phyloP scores from a whole-genome alignment of 2,329 filamentous ascomycete genomes.

The Ceratocystis cacaofunesta region DNA sequence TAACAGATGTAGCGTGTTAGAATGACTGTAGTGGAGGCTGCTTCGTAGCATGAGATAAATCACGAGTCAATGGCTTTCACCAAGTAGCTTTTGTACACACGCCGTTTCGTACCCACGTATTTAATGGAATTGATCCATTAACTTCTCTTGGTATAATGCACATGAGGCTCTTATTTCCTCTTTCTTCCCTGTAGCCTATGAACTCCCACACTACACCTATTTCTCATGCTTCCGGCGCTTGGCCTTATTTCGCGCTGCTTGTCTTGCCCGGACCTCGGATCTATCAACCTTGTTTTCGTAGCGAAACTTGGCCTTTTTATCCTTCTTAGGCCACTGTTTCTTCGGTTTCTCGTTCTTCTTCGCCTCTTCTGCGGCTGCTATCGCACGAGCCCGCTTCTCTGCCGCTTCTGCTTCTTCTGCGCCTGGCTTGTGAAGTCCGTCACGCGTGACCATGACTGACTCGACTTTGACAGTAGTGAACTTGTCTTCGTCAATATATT shows the following conservation, averaged over 20 bases:
- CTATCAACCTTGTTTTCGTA: conserved; percentile 84
- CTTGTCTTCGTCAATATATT: conserved; percentile 92
- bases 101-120: neutral
- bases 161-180: neutral
- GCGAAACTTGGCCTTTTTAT: conserved; percentile 80
- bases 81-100: neutral
- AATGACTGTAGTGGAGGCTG: no score
- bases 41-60: no score
- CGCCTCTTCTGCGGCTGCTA: conserved; percentile 21
- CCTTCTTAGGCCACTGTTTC: conserved; percentile 25
- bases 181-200: neutral
- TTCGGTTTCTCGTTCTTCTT: conserved; percentile 36
- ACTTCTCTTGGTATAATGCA: neutral
- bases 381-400: conserved; percentile 26
- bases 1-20: no score
- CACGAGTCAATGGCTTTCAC: neutral
- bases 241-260: conserved; percentile 46
- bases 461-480: conserved; percentile 93
- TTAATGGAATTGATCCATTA: neutral
- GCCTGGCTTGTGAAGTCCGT: conserved; percentile 48
- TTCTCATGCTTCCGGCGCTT: conserved; percentile 18
- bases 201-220: neutral
- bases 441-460: conserved; percentile 63
- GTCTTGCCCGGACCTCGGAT: conserved; percentile 56
- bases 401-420: conserved; percentile 26